Evolutionary conservation across 2,329 filamentous ascomycete genomes (phyloP).

Genomic region (Fusarium pseudocircinatum): DNA sequence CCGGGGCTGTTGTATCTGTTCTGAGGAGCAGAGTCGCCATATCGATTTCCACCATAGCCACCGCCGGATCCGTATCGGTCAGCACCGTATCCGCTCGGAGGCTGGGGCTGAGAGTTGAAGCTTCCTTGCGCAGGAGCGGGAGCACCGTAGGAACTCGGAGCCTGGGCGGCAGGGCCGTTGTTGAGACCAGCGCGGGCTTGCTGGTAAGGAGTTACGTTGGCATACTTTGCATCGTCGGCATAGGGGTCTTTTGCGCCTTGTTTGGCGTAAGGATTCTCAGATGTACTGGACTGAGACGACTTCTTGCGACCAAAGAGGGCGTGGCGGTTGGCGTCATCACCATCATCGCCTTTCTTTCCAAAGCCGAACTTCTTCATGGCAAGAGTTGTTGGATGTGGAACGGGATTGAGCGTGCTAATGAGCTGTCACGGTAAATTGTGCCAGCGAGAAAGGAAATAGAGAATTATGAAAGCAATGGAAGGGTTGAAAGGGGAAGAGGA

Average conservation of each 20-base stretch:
- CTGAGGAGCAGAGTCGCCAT: conserved; percentile 62
- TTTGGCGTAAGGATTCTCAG: conserved; percentile 68
- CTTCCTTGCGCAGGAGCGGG: conserved; percentile 34
- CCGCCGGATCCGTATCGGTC: conserved; percentile 59
- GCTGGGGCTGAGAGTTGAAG: conserved; percentile 38
- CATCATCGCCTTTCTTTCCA: conserved; percentile 63
- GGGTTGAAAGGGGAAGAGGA: conserved; percentile 29
- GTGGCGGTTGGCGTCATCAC: conserved; percentile 58
- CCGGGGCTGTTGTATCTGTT: conserved; percentile 61
- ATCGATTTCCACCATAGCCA: conserved; percentile 65
- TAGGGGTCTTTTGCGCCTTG: conserved; percentile 64
- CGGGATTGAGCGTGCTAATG: neutral
- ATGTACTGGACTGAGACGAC: conserved; percentile 54
- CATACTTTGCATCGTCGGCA: conserved; percentile 57
- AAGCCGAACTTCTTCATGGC: conserved; percentile 70
- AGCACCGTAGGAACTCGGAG: conserved; percentile 34
- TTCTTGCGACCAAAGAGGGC: conserved; percentile 66
- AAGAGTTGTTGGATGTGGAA: neutral
- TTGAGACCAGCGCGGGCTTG: conserved; percentile 52
- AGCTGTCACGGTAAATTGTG: neutral
- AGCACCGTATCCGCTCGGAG: conserved; percentile 59
- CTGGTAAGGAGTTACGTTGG: conserved; percentile 58
- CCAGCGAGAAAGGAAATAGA: neutral
- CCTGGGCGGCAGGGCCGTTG: conserved; percentile 46
- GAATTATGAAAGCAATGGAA: conserved; percentile 5